These are phyloP conservation scores for Suaeda aralocaspica DNA, from an alignment of 148 eudicot genomes.

Conservation along the genomic window DNA sequence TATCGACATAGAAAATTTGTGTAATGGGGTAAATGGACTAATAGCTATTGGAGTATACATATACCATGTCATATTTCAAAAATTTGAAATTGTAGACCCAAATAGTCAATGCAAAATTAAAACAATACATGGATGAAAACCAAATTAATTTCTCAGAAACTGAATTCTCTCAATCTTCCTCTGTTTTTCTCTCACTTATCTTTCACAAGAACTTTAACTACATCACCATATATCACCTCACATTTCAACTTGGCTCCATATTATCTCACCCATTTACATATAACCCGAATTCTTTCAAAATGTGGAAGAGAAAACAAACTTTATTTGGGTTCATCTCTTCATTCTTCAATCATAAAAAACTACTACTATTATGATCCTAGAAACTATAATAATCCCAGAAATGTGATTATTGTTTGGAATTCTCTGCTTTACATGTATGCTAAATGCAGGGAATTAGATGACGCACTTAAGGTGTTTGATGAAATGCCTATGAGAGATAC, in stretches of 20 bases:
- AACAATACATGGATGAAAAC: slow-evolving; percentile 63
- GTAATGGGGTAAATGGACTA: too few relatives aligned
- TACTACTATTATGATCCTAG: slow-evolving; percentile 26
- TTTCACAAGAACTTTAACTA: slow-evolving; percentile 19
- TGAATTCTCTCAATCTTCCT: slow-evolving; percentile 21
- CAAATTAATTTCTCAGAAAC: slow-evolving; percentile 40
- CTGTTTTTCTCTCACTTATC: slow-evolving; percentile 20
- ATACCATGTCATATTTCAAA: too few relatives aligned
- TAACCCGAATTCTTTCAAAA: slow-evolving; percentile 44
- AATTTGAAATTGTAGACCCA: too few relatives aligned
- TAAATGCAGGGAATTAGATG: slow-evolving; percentile 31
- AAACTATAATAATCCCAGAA: slow-evolving; percentile 5
- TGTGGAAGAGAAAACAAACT: slow-evolving; percentile 53
- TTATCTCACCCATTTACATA: slow-evolving; percentile 33
- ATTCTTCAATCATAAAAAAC: slow-evolving; percentile 56
- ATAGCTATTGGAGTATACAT: too few relatives aligned
- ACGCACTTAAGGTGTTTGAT: slow-evolving; percentile 72
- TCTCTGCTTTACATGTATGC: slow-evolving; percentile 55
- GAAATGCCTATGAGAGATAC: slow-evolving; percentile 63
- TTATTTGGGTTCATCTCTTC: slow-evolving; percentile 65
- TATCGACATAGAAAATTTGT: too few relatives aligned
- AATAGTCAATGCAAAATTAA: too few relatives aligned
- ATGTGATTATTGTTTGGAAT: slow-evolving; percentile 49
- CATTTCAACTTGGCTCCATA: background rate
- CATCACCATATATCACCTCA: slow-evolving; percentile 15